Base-by-base conservation (phyloP, 495 filamentous ascomycete genomes). In the Glutinoglossum americanum region DNA sequence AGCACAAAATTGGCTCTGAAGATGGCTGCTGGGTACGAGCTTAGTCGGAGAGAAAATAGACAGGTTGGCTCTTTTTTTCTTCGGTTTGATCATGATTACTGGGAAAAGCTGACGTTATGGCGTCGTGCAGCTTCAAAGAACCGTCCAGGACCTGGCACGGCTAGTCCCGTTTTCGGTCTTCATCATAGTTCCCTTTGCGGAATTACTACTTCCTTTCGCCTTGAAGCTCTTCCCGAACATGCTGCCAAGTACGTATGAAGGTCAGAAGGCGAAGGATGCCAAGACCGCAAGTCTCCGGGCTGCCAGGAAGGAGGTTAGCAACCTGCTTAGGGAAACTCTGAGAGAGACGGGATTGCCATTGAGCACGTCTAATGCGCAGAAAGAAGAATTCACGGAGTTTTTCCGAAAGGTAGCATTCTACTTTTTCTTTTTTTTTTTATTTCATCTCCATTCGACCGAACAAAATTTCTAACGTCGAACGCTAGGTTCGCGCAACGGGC, bases 21-120 rank as follows among this genome's bases (percentile, higher is more conserved):
- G 74, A 99, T 99, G 92, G 90, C 89, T 9, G 89, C 82, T 59
- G 92, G 92, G 0, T 99, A 99, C 70, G 92, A 99, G 70, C 78
- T 99, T 54, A 96, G 85, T 57, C 82, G 92, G 59, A 78, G 92
- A 72, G 92, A 99, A 72, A 78, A 89, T 67, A 76, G 89, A 62
- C 89, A 96, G 74, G 80, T 82, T 66, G 37, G 68, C 63, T 23
- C 32, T 19, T 32, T 26, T n/a, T 54, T 26, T 8, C 27, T 30
- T 61, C 5, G 28, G 17, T 51, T 26, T 49, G 19, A 27, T 32
- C 30, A 23, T 23, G 23, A 23, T 21, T 58, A 2, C 23, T 4
- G 13, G 26, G 26, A n/a, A 59, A 5, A 32, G 23, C 57, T 51
- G 3, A 49, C 11, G n/a, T 32, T 54, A 13, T n/a, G 0, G 8